Evolutionary conservation across 345 rosid species (phyloP).

Genomic region (Linum trigynum): DNA sequence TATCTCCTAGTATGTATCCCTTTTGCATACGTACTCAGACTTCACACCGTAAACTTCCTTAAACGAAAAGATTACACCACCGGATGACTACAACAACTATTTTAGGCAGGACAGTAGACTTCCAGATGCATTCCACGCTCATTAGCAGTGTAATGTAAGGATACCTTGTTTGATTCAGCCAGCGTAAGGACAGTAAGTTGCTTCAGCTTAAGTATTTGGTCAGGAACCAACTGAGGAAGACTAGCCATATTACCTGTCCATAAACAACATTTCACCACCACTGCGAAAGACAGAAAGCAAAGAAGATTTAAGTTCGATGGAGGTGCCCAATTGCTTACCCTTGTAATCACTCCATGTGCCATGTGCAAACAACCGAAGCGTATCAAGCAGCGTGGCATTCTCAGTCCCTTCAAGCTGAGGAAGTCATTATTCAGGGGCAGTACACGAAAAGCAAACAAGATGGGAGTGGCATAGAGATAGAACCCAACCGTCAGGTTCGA

Average conservation of each 20-base stretch:
- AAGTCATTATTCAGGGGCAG: neutral
- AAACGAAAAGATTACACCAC: neutral
- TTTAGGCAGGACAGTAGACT: neutral
- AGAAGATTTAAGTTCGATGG: neutral
- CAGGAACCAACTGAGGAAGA: slow-evolving; percentile 59
- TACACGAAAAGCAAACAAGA: neutral
- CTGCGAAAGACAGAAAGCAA: neutral
- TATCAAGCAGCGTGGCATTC: slow-evolving; percentile 40
- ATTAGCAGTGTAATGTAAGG: neutral
- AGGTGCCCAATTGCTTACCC: slow-evolving; percentile 27
- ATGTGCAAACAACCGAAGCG: slow-evolving; percentile 75
- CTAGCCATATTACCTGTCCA: slow-evolving; percentile 44
- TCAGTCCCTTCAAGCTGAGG: slow-evolving; percentile 83
- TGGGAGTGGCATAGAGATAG: neutral
- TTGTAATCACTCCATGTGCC: slow-evolving; percentile 96
- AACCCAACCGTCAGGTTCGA: too few species aligned
- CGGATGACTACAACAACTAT: neutral
- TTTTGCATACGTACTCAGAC: too few species aligned
- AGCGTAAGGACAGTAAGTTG: slow-evolving; percentile 93
- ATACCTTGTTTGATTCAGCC: slow-evolving; percentile 84
- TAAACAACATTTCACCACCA: slow-evolving; percentile 12
- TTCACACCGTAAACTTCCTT: too few species aligned
- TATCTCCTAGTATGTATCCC: neutral
- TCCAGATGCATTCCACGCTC: neutral
- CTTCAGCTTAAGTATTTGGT: slow-evolving; percentile 79